Evolutionary conservation across 2,329 filamentous ascomycete species (phyloP).

Genomic region (Sclerotinia minor): DNA sequence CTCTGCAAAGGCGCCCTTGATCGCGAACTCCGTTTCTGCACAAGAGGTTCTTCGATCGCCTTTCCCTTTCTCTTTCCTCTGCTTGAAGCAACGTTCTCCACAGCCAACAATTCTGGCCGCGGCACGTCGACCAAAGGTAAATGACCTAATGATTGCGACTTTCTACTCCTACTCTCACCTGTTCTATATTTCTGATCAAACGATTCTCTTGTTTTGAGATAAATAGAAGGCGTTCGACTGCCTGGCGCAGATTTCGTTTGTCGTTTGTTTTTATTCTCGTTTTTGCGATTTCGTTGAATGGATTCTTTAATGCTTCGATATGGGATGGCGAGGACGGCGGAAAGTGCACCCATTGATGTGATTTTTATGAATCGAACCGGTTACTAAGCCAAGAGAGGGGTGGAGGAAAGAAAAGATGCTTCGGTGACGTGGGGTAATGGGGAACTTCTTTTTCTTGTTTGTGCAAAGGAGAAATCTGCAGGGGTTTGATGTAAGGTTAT

Average conservation of each 20-base stretch:
- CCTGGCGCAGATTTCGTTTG: slow-evolving; percentile 4
- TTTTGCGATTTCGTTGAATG: slow-evolving; percentile 4
- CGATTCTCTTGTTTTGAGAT: neutral
- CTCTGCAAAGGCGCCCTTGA: neutral
- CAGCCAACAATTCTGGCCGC: neutral
- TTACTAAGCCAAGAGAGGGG: neutral
- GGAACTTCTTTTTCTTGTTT: slow-evolving; percentile 16
- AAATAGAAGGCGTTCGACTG: slow-evolving; percentile 1
- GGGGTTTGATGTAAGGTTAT: neutral
- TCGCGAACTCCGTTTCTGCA: neutral
- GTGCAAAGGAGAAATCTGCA: neutral
- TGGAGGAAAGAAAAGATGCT: neutral
- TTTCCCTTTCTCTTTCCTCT: neutral
- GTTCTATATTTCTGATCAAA: neutral
- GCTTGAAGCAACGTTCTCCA: neutral
- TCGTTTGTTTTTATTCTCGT: slow-evolving; percentile 8
- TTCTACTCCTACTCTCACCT: neutral
- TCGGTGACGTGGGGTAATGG: slow-evolving; percentile 24
- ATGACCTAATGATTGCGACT: slow-evolving; percentile 24
- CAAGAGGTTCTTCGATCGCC: neutral
- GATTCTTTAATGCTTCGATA: slow-evolving; percentile 26
- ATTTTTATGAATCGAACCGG: neutral
- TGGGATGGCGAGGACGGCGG: slow-evolving; percentile 28
- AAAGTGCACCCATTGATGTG: slow-evolving; percentile 33
- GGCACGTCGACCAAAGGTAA: slow-evolving; percentile 9